A percentile compares a stretch with the other conserved stretches of the same genome.
Evolutionary conservation across 495 filamentous ascomycete species (phyloP).

Genomic region (Umbilicaria muhlenbergii): DNA sequence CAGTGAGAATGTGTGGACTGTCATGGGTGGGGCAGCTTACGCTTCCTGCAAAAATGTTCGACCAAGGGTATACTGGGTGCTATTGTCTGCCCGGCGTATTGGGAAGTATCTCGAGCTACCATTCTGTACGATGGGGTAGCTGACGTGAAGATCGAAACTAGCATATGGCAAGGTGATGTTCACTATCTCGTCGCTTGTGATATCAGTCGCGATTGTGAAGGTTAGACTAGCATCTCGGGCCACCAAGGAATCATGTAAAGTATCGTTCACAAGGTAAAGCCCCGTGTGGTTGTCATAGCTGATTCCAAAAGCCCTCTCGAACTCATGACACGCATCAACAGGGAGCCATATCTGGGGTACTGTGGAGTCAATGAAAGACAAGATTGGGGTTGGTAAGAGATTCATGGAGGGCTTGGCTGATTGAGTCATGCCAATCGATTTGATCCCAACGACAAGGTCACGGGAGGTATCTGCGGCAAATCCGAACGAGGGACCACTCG

Average conservation of each 20-base stretch:
- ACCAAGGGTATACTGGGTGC: slow-evolving; percentile 35
- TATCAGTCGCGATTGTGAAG: slow-evolving; percentile 29
- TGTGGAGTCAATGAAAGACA: slow-evolving; percentile 44
- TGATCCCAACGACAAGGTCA: slow-evolving; percentile 31
- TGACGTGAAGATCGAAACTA: slow-evolving; percentile 32
- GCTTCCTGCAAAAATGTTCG: slow-evolving; percentile 42
- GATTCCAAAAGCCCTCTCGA: slow-evolving; percentile 37
- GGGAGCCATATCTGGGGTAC: slow-evolving; percentile 53
- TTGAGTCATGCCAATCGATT: slow-evolving; percentile 22
- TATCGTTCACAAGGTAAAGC: slow-evolving; percentile 37
- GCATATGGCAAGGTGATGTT: slow-evolving; percentile 36
- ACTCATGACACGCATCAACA: slow-evolving; percentile 33
- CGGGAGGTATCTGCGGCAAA: slow-evolving; percentile 30
- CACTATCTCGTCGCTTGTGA: slow-evolving; percentile 24
- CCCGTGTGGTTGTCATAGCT: slow-evolving; percentile 24
- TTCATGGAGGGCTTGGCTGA: slow-evolving; percentile 1
- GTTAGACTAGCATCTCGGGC: slow-evolving; percentile 30
- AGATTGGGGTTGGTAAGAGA: slow-evolving; percentile 11
- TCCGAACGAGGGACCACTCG: slow-evolving; percentile 33
- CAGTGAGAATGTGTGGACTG: neutral
- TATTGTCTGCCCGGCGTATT: slow-evolving; percentile 28
- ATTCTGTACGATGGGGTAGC: slow-evolving; percentile 21
- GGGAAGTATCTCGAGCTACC: slow-evolving; percentile 31
- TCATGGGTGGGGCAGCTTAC: neutral
- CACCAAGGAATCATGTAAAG: slow-evolving; percentile 24